Evolutionary conservation across 768 basidiomycete genomes (phyloP).

Genomic region (Tulasnella calospora): DNA sequence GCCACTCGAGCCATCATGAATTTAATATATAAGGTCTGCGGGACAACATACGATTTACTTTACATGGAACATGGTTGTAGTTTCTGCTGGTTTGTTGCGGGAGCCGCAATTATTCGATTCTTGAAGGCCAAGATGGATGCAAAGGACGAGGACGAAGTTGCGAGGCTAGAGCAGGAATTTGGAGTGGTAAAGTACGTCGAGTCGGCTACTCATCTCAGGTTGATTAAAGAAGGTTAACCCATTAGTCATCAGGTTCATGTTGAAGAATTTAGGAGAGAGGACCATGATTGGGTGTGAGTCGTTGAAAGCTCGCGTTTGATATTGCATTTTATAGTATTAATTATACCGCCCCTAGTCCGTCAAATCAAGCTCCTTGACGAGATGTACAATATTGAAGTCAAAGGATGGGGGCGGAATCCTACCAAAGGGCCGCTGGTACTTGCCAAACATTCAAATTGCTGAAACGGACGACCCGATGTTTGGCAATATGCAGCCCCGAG

Average conservation of each 20-base stretch:
- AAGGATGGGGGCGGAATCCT: neutral
- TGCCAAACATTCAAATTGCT: neutral
- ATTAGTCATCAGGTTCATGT: neutral
- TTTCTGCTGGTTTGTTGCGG: conserved; percentile 15
- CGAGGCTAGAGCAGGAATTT: neutral
- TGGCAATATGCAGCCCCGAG: neutral
- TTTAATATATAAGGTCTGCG: conserved; percentile 12
- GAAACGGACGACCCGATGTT: neutral
- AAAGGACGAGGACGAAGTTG: neutral
- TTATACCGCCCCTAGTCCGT: neutral
- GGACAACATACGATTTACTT: conserved; percentile 19
- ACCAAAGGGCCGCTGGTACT: neutral
- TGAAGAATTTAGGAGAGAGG: conserved; percentile 7
- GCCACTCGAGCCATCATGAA: conserved; percentile 19
- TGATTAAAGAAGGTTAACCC: neutral
- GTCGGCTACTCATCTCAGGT: neutral
- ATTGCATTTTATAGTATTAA: neutral
- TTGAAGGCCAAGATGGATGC: conserved; percentile 1
- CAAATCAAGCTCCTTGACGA: conserved; percentile 16
- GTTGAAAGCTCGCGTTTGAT: neutral
- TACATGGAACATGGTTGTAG: conserved; percentile 10
- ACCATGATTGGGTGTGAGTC: conserved; percentile 9
- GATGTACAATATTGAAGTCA: conserved; percentile 8
- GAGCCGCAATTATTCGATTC: conserved; percentile 12
- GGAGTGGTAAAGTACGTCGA: neutral